These are phyloP conservation scores for Mycena chlorophos DNA, from an alignment of 768 basidiomycete genomes.

Conservation along the genomic window DNA sequence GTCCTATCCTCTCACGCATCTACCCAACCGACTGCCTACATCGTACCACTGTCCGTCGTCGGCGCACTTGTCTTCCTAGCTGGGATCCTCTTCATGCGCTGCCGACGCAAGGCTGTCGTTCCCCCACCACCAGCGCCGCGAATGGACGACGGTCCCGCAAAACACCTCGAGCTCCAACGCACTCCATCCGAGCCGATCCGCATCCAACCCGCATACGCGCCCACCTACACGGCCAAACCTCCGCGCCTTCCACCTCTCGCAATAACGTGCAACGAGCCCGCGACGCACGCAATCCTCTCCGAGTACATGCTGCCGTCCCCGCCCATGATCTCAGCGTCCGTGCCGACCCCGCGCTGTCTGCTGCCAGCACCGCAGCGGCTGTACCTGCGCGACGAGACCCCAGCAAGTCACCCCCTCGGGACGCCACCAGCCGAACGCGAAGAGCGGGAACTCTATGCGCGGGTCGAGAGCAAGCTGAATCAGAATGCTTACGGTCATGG, in stretches of 20 bases:
- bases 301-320: conserved; percentile 17
- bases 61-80: conserved; percentile 34
- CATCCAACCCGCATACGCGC: conserved; percentile 15
- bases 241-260: conserved; percentile 15
- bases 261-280: conserved; percentile 1
- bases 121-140: conserved; percentile 5
- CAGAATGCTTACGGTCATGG: neutral
- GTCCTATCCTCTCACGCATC: conserved; percentile 26
- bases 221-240: neutral
- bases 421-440: neutral
- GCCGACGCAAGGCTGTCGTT: conserved; percentile 30
- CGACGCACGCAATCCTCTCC: conserved; percentile 10
- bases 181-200: neutral
- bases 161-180: no score
- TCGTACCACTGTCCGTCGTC: conserved; percentile 36
- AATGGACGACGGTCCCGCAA: conserved; percentile 10
- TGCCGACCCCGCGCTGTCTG: conserved; percentile 17
- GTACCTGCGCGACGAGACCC: conserved; percentile 6
- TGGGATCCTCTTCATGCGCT: conserved; percentile 28
- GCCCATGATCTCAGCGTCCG: conserved; percentile 2
- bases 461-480: conserved; percentile 11
- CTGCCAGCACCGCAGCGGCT: conserved; percentile 20
- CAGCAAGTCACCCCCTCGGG: conserved; percentile 7
- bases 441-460: conserved; percentile 9
- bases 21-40: conserved; percentile 33